These are phyloP conservation scores for Eutrema salsugineum DNA, from an alignment of 441 rosid species.

Conservation along the genomic window DNA sequence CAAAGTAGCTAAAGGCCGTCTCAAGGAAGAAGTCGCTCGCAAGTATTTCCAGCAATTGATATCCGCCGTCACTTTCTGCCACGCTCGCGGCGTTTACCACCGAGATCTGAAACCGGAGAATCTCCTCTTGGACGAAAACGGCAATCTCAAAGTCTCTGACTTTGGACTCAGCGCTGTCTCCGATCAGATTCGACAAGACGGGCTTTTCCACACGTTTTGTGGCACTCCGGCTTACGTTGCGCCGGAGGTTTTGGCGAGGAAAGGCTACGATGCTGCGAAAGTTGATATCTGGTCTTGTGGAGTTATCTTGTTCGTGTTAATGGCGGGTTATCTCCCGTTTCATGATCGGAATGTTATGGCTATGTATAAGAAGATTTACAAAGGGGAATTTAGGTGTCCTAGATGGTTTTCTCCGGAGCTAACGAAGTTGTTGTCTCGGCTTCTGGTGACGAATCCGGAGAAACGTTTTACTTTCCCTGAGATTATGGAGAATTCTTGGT, in stretches of 20 bases:
- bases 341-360: slow-evolving; percentile 79
- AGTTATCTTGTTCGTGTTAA: slow-evolving; percentile 70
- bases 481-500: slow-evolving; percentile 82
- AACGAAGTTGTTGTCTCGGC: slow-evolving; percentile 34
- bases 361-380: slow-evolving; percentile 87
- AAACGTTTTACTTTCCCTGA: slow-evolving; percentile 61
- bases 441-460: slow-evolving; percentile 66
- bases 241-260: slow-evolving; percentile 78
- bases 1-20: slow-evolving; percentile 81
- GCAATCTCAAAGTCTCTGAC: slow-evolving; percentile 83
- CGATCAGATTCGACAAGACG: slow-evolving; percentile 85
- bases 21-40: slow-evolving; percentile 71
- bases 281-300: slow-evolving; percentile 97
- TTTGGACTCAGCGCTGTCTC: slow-evolving; percentile 87
- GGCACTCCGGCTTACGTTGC: slow-evolving; percentile 97
- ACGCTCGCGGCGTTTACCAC: slow-evolving; percentile 82
- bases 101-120: slow-evolving; percentile 91
- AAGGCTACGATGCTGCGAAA: slow-evolving; percentile 84
- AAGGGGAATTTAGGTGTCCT: slow-evolving; percentile 79
- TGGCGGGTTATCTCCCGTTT: slow-evolving; percentile 89
- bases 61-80: slow-evolving; percentile 79
- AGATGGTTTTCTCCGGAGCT: slow-evolving; percentile 89
- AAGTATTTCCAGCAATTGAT: slow-evolving; percentile 79
- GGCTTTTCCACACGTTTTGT: slow-evolving; percentile 82
- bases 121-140: slow-evolving; percentile 65